Base-by-base conservation (phyloP, 768 basidiomycete species). In the Melanogaster broomeanus region DNA sequence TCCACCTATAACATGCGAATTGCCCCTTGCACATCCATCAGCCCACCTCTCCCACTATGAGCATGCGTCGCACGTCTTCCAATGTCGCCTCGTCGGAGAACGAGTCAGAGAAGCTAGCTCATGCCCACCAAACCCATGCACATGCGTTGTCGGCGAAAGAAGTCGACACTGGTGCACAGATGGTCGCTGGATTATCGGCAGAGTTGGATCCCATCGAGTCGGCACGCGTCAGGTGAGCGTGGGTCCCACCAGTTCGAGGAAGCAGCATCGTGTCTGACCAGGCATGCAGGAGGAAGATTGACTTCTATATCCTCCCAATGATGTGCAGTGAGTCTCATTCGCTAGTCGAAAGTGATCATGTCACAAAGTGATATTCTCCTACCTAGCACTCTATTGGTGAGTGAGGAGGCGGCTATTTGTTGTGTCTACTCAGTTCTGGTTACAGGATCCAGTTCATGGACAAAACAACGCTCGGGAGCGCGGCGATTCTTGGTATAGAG, bases 361-460 rank as follows among this genome's bases (percentile, higher is more conserved):
- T 45, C 42, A 9, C 6, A 33, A 44, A 33, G 37, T 10, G 5
- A 24, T 19, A 0, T 13, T 12, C 10, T 34, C 10, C 18, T 11
- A 43, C 49, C 4, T 45, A 84, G 84, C 73, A 25, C 75, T 84
- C 34, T 85, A 83, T 56, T 83, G 76, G 81, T 84, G 59, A 30
- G 45, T 9, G 11, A 27, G 19, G 28, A 12, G 11, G 12, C 11
- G 7, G 19, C 4, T 16, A 19, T 11, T 7, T 11, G 19, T 12
- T 3, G 3, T 6, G 31, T 16, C 8, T 21, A 6, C 6, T 41
- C 10, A 44, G 31, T 33, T 16, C 22, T 47, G 38, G 13, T 21
- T 8, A 16, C 52, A 83, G 86, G 79, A 77, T 89, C n/a, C 86
- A 88, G 61, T 88, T 83, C 53, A 88, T 88, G 83, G 87, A 88